Percentiles rank a stretch among this genome's conserved stretches.
Conservation (phyloP, 352 stramenopile genomes). For the Phytophthora cactorum region DNA sequence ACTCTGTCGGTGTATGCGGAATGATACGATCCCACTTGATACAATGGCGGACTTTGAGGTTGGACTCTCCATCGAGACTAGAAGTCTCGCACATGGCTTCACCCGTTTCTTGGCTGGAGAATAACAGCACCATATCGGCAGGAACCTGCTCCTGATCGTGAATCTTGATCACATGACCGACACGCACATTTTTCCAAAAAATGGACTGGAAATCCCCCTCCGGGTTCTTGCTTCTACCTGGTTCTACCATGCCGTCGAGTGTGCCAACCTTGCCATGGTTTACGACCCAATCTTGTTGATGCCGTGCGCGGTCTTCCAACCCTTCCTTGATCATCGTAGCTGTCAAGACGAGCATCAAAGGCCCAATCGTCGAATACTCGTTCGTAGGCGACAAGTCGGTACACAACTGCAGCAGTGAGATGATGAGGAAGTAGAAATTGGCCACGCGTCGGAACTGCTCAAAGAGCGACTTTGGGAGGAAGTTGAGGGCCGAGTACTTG, state of each 20-base stretch:
- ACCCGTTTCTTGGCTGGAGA: slow-evolving; percentile 73
- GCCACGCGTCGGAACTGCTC: slow-evolving; percentile 96
- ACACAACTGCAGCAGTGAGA: slow-evolving; percentile 94
- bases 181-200: slow-evolving; percentile 84
- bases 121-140: slow-evolving; percentile 92
- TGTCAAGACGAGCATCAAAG: slow-evolving; percentile 78
- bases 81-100: slow-evolving; percentile 85
- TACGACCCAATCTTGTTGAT: slow-evolving; percentile 76
- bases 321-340: slow-evolving; percentile 89
- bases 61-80: slow-evolving; percentile 85
- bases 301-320: slow-evolving; percentile 75
- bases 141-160: slow-evolving; percentile 90
- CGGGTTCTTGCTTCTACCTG: slow-evolving; percentile 1
- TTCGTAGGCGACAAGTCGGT: slow-evolving; percentile 90
- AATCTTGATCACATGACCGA: slow-evolving; percentile 91
- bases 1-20: slow-evolving; percentile 46
- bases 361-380: slow-evolving; percentile 87
- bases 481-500: slow-evolving; percentile 96
- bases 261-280: slow-evolving; percentile 72
- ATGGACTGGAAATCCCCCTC: slow-evolving; percentile 63
- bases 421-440: slow-evolving; percentile 97
- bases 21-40: slow-evolving; percentile 65
- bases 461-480: slow-evolving; percentile 94
- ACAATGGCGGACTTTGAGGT: slow-evolving; percentile 78
- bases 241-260: slow-evolving; percentile 12